Evolutionary conservation across 331 rosid species (phyloP).

Genomic region (Pyracantha coccinea): DNA sequence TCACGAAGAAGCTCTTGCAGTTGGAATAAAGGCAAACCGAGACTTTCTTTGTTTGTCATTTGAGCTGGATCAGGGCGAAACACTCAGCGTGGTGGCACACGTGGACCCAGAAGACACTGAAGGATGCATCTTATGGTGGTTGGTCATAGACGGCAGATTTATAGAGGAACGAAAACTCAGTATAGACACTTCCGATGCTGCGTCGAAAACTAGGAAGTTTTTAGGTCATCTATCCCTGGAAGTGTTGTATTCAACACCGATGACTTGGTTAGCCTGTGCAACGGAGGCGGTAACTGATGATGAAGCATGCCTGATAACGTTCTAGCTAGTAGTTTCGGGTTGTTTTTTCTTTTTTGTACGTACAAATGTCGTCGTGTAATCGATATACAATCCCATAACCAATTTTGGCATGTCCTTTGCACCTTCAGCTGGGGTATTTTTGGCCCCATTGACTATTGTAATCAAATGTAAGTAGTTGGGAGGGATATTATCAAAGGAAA

Average conservation of each 20-base stretch:
- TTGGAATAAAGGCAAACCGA: slow-evolving; percentile 66
- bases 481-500: background rate
- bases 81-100: slow-evolving; percentile 63
- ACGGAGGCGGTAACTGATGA: slow-evolving; percentile 43
- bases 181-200: slow-evolving; percentile 36
- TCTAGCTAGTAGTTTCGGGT: background rate
- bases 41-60: slow-evolving; percentile 70
- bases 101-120: slow-evolving; percentile 71
- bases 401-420: background rate
- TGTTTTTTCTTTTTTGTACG: background rate
- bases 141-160: slow-evolving; percentile 66
- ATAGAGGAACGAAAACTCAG: slow-evolving; percentile 59
- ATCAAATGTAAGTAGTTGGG: background rate
- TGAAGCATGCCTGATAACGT: background rate
- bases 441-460: background rate
- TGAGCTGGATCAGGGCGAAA: slow-evolving; percentile 82
- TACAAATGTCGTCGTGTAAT: background rate
- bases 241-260: slow-evolving; percentile 63
- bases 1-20: slow-evolving; percentile 67
- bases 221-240: slow-evolving; percentile 76
- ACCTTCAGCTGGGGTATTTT: too few relatives aligned
- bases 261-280: slow-evolving; percentile 71
- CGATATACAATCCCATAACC: background rate
- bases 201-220: slow-evolving; percentile 61
- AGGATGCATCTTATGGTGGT: slow-evolving; percentile 88